Conservation (phyloP, 192 early-diverging fungal genomes). For the Coemansia sp. region DNA sequence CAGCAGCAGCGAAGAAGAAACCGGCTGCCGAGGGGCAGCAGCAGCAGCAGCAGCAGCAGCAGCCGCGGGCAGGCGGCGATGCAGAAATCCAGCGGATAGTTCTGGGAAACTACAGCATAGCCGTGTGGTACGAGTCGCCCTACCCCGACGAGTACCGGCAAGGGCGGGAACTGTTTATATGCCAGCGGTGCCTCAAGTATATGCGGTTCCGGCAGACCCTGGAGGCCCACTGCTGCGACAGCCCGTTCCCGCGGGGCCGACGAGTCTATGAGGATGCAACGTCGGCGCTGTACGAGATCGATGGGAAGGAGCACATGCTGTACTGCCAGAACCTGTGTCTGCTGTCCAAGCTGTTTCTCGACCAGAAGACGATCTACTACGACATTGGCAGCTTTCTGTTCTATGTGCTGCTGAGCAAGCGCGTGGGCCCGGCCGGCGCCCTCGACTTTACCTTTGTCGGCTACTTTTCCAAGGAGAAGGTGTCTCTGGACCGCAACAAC, state of each 20-base stretch:
- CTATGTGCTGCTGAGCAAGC: slow-evolving; percentile 66
- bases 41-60: no score
- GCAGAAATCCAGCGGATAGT: slow-evolving; percentile 51
- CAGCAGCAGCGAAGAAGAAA: background rate
- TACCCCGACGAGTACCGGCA: slow-evolving; percentile 85
- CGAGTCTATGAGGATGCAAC: slow-evolving; percentile 71
- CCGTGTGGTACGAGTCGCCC: slow-evolving; percentile 91
- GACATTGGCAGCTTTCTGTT: slow-evolving; percentile 93
- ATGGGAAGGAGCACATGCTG: slow-evolving; percentile 81
- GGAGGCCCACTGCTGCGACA: slow-evolving; percentile 50
- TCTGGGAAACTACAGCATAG: slow-evolving; percentile 79
- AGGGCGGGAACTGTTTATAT: slow-evolving; percentile 69
- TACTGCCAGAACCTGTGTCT: slow-evolving; percentile 95
- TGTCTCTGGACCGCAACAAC: slow-evolving; percentile 77
- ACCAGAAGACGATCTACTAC: slow-evolving; percentile 95
- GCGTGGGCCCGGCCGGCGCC: slow-evolving; percentile 5
- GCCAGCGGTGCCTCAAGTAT: slow-evolving; percentile 92
- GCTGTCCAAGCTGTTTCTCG: slow-evolving; percentile 89
- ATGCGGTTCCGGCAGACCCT: slow-evolving; percentile 69
- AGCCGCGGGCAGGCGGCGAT: no score
- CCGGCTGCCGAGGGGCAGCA: background rate
- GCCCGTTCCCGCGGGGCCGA: slow-evolving; percentile 72
- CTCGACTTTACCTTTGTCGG: slow-evolving; percentile 67
- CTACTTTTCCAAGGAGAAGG: slow-evolving; percentile 96
- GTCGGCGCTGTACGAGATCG: slow-evolving; percentile 65